Percentiles rank a stretch among this genome's conserved stretches.
Conservation (phyloP, 306 rosid species). For the Rosa lucieae region DNA sequence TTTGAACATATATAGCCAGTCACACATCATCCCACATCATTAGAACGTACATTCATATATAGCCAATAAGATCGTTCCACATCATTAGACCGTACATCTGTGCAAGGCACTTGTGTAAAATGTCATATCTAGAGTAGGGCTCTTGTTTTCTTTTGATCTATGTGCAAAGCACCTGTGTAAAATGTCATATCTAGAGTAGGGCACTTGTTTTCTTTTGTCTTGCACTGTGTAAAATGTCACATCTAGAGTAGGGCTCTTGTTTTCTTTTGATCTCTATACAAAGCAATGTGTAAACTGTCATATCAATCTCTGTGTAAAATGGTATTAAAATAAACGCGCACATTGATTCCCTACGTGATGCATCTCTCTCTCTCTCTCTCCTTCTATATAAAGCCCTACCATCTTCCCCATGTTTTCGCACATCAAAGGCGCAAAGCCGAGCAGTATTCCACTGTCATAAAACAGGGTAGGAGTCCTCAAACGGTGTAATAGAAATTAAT, state of each 20-base stretch:
- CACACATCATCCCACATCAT: no score
- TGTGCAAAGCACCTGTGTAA: no score
- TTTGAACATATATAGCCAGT: no score
- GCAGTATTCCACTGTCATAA: conserved; percentile 24
- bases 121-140: conserved; percentile 7
- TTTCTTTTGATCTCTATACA: conserved; percentile 20
- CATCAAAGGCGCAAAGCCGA: neutral
- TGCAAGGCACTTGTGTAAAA: no score
- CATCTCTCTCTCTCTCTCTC: conserved; percentile 6
- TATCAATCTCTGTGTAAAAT: conserved; percentile 11
- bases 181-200: no score
- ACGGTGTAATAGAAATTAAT: no score
- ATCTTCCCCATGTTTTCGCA: conserved; percentile 29
- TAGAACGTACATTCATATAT: no score
- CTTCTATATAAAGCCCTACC: conserved; percentile 57
- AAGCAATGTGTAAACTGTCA: no score
- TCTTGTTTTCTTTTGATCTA: conserved; percentile 32
- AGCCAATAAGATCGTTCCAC: no score
- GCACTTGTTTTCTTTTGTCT: no score
- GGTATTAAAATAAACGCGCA: conserved; percentile 50
- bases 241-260: conserved; percentile 26
- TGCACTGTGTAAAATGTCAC: no score
- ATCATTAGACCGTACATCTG: no score
- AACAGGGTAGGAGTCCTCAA: conserved; percentile 9
- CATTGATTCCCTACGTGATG: conserved; percentile 65